Base-by-base conservation (phyloP, 306 rosid species). In the Ochetophila trinervis region DNA sequence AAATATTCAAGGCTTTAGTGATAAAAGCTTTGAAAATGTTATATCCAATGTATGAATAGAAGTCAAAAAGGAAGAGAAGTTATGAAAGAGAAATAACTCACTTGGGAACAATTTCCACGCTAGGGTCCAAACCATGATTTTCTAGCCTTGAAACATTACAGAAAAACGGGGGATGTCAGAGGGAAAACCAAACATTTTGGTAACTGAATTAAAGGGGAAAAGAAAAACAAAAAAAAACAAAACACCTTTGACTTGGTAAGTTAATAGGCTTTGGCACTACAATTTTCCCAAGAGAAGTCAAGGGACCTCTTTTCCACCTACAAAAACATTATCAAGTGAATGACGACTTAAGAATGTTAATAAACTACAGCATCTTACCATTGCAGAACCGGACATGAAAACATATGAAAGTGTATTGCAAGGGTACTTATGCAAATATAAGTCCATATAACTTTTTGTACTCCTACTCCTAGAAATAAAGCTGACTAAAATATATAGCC, bases 41-140 rank as follows among this genome's bases (percentile, higher is more conserved):
- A 70, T 16, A 63, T 35, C 20, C 54, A 18, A 34, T 44, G 40
- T 3, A 32, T 57, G 42, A 62, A n/a, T 17, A 65, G 48, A 27
- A 23, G 64, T n/a, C 16, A 27, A 6, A 1, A 52, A 17, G 3
- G 51, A 52, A 22, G 30, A 27, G 27, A 10, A 50, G 24, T 8
- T 0, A 22, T 42, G 44, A 56, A 52, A 61, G 55, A 45, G 62
- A 70, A 47, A 59, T 22, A 47, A 78, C 96, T 86, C 83, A 94
- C 99, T 80, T 94, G 82, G 96, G 99, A 64, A 94, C 99, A 77
- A 94, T 90, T 81, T 90, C 96, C 81, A 94, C 97, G 70, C 72
- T 86, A 48, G 96, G 97, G 70, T 94, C 91, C 70, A 83, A 60
- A 68, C 97, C 99, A 62, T 85, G 91, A 76, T 90, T 94, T 88